These are phyloP conservation scores for Oxytropis ochrocephala DNA, from an alignment of 306 rosid genomes.

Conservation along the genomic window DNA sequence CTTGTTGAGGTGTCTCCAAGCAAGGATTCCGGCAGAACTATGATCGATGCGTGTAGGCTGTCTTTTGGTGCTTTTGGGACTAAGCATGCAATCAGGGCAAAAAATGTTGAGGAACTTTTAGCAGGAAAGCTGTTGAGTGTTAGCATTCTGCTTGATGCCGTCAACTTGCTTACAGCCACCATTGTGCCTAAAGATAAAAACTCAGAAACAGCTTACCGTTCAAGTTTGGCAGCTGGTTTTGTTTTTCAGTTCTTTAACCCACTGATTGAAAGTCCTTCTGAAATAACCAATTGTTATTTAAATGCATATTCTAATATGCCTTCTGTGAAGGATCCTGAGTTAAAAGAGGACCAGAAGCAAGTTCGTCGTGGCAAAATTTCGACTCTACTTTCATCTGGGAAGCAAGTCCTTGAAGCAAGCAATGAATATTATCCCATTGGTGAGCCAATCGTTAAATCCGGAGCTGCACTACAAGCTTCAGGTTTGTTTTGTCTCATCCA, in stretches of 20 bases:
- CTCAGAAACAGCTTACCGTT: constrained; percentile 44
- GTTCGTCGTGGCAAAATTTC: constrained; percentile 14
- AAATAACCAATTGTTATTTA: constrained; percentile 16
- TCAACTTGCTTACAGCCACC: constrained; percentile 38
- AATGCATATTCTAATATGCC: constrained; percentile 8
- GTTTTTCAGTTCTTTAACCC: constrained; percentile 67
- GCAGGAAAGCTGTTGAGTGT: constrained; percentile 48
- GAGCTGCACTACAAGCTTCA: constrained; percentile 82
- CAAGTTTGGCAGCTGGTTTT: constrained; percentile 79
- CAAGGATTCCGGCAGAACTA: constrained; percentile 36
- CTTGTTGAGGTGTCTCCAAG: constrained; percentile 51
- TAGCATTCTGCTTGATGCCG: constrained; percentile 50
- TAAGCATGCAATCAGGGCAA: constrained; percentile 76
- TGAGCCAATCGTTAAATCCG: constrained; percentile 55
- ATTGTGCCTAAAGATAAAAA: constrained; percentile 56
- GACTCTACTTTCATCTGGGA: constrained; percentile 53
- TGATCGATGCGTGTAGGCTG: constrained; percentile 49
- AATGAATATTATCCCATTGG: constrained; percentile 64
- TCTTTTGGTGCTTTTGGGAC: constrained; percentile 72
- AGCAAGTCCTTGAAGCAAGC: constrained; percentile 48
- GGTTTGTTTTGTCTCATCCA: constrained; percentile 40
- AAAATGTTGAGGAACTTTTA: constrained; percentile 56
- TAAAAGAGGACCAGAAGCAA: constrained; percentile 21
- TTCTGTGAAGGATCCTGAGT: constrained; percentile 5
- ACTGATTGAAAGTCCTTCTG: constrained; percentile 27